Evolutionary conservation across 75 land plant species (phyloP).

Genomic region (Adiantum capillusveneris): DNA sequence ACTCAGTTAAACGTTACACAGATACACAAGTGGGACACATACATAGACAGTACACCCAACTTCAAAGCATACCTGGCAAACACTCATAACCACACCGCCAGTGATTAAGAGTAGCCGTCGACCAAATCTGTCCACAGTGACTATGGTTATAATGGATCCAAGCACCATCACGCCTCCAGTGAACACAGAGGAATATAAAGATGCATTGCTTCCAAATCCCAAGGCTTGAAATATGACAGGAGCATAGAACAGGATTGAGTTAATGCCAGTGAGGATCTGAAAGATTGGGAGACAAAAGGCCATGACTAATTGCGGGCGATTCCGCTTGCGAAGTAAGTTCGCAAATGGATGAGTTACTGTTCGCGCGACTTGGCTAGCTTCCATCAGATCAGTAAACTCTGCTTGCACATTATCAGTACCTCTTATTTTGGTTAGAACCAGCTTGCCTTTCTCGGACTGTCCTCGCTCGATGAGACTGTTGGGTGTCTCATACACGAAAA

Average conservation of each 20-base stretch:
- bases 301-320: conserved; percentile 82
- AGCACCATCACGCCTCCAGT: conserved; percentile 48
- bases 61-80: conserved; percentile 61
- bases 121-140: conserved; percentile 56
- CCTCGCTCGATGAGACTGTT: conserved; percentile 60
- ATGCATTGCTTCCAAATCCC: conserved; percentile 59
- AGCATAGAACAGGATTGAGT: conserved; percentile 84
- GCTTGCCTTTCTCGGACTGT: conserved; percentile 26
- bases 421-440: conserved; percentile 51
- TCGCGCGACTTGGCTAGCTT: conserved; percentile 54
- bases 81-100: conserved; percentile 68
- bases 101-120: conserved; percentile 63
- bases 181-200: conserved; percentile 60
- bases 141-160: conserved; percentile 53
- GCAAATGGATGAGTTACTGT: conserved; percentile 64
- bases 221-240: conserved; percentile 79
- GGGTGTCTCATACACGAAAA: conserved; percentile 74
- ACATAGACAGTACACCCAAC: no score
- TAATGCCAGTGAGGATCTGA: conserved; percentile 86
- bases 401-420: conserved; percentile 53
- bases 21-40: no score
- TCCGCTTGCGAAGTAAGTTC: conserved; percentile 48
- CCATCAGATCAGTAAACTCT: conserved; percentile 64
- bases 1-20: no score
- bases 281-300: conserved; percentile 66